Percentiles rank a stretch among this genome's conserved stretches.
phyloP scores from a whole-genome alignment of 306 rosid genomes.

The Macrotyloma uniflorum region DNA sequence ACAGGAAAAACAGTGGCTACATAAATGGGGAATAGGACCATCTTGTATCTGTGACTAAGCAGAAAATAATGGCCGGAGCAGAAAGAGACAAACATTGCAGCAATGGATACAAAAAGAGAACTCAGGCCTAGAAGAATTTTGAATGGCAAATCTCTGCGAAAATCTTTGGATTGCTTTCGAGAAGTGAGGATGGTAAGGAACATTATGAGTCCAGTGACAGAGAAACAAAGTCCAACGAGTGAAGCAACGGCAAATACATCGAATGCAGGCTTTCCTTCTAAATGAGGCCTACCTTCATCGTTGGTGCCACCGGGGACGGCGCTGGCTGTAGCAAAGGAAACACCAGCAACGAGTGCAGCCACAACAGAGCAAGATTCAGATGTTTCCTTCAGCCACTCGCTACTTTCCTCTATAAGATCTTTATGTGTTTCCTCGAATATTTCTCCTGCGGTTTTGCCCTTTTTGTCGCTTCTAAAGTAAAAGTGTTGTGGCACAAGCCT shows the following conservation, averaged over 20 bases:
- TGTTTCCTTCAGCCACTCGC: slow-evolving; percentile 45
- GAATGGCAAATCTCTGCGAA: slow-evolving; percentile 40
- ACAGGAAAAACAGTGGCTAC: slow-evolving; percentile 49
- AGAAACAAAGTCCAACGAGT: slow-evolving; percentile 55
- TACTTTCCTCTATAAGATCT: background rate
- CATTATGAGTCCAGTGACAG: slow-evolving; percentile 61
- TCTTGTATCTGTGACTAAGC: slow-evolving; percentile 34
- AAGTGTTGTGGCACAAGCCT: slow-evolving; percentile 30
- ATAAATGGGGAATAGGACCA: slow-evolving; percentile 41
- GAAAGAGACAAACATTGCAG: slow-evolving; percentile 54
- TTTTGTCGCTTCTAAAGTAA: background rate
- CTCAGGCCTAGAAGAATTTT: slow-evolving; percentile 53
- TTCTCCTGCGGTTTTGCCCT: background rate
- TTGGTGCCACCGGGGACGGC: slow-evolving; percentile 49
- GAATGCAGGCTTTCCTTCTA: slow-evolving; percentile 45
- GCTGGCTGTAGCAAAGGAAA: slow-evolving; percentile 48
- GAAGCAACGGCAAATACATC: slow-evolving; percentile 53
- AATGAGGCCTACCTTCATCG: slow-evolving; percentile 29
- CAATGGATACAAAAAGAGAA: slow-evolving; percentile 58
- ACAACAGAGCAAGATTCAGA: slow-evolving; percentile 49
- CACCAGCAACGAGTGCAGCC: slow-evolving; percentile 44
- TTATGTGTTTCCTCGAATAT: slow-evolving; percentile 36
- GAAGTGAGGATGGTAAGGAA: slow-evolving; percentile 70
- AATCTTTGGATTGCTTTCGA: slow-evolving; percentile 52
- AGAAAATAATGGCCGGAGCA: slow-evolving; percentile 55